These are phyloP conservation scores for Testicularia cyperi DNA, from an alignment of 1,284 basidiomycete genomes.

Conservation along the genomic window DNA sequence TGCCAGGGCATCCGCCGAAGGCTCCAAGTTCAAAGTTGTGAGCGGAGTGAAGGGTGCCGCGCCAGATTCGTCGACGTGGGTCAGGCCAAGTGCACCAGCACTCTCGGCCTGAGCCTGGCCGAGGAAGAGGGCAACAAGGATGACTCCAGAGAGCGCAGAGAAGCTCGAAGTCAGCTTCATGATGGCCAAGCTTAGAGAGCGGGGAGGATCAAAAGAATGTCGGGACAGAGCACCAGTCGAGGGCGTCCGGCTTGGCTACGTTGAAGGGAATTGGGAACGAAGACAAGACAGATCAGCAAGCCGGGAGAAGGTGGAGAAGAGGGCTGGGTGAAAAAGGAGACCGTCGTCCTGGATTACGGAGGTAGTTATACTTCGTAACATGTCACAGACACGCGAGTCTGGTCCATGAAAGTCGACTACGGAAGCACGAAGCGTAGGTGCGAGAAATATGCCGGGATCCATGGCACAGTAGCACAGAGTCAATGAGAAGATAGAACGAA, in stretches of 20 bases:
- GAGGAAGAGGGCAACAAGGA: conserved; percentile 24
- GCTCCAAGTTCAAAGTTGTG: conserved; percentile 30
- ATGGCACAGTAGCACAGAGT: too few species aligned
- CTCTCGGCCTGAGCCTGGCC: conserved; percentile 28
- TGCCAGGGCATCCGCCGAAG: conserved; percentile 17
- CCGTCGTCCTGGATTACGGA: too few species aligned
- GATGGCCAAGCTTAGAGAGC: conserved; percentile 1
- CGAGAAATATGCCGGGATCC: too few species aligned
- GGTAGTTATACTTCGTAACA: too few species aligned
- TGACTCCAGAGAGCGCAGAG: conserved; percentile 17
- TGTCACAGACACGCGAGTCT: too few species aligned
- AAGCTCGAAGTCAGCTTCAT: conserved; percentile 34
- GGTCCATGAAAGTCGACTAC: too few species aligned
- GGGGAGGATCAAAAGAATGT: conserved; percentile 18
- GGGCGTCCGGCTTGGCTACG: neutral
- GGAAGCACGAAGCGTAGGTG: too few species aligned
- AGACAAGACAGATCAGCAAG: neutral
- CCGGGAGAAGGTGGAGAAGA: conserved; percentile 5
- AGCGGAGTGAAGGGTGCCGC: conserved; percentile 22
- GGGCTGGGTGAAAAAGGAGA: too few species aligned
- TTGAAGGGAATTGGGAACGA: neutral
- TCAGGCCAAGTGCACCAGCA: conserved; percentile 18
- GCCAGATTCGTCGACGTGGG: conserved; percentile 24
- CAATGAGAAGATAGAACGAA: too few species aligned
- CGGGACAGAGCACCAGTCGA: conserved; percentile 1